Evolutionary conservation across 768 basidiomycete species (phyloP), one percentile per base, ranked within the genome.

Genomic region (Collybiopsis confluens): DNA sequence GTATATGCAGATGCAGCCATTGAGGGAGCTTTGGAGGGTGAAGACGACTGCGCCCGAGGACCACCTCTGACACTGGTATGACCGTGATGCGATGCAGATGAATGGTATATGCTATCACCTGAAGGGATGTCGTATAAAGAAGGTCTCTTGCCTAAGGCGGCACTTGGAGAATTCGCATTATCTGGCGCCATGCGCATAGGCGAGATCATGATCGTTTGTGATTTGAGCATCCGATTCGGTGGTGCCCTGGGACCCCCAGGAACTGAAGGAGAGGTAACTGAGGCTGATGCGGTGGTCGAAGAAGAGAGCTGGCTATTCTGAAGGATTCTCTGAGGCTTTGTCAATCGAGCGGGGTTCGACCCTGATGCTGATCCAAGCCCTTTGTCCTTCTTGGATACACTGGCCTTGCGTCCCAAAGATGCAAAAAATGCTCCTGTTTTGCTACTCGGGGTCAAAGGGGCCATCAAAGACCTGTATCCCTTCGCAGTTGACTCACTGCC

Each of bases 221-320:
- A 82, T 48, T 88, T 79, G 55, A 78, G 75, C 54, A 82, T 70
- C 36, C 88, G 80, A 56, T 72, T 75, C 2, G 85, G 82, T 16
- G 78, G 78, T 0, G 88, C 86, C 18, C 89, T 82, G 9, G 89
- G 88, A 5, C 89, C 89, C 37, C 88, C 86, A 1, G 86, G 88
- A 2, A 88, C 78, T 2, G 78, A 72, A 9, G 86, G 86, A 9
- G 74, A 58, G 56, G 16, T 28, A 43, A 61, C 61, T 51, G 73
- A 53, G 42, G 30, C 33, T 62, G 55, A 1, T 55, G 65, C 24
- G n/a, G n/a, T n/a, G 73, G 71, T 20, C 42, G 42, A 43, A n/a
- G 26, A 20, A 52, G 67, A 64, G 46, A 46, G 58, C 15, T 60
- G 58, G 16, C 50, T 61, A 54, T 68, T 62, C 41, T 52, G 66